Evolutionary conservation across 2,329 filamentous ascomycete species (phyloP).

Genomic region (Xylariaceae sp.): DNA sequence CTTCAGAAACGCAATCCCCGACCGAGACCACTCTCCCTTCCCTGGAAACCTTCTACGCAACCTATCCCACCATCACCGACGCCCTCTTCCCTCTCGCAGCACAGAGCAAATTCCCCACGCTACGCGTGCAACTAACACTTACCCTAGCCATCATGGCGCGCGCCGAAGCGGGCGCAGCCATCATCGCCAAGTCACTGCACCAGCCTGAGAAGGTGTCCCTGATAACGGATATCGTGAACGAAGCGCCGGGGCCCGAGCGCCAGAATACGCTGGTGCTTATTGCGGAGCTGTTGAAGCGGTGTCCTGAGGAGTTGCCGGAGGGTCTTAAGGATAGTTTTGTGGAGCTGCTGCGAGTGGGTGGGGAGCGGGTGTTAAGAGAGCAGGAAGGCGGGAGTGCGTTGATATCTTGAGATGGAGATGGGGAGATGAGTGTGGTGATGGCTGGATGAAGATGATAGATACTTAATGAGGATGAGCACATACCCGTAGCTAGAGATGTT

Average conservation of each 20-base stretch:
- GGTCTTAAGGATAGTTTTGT: constrained; percentile 40
- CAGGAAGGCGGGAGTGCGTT: neutral
- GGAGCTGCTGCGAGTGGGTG: constrained; percentile 46
- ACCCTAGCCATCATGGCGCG: constrained; percentile 56
- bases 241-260: constrained; percentile 48
- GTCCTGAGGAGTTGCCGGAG: constrained; percentile 37
- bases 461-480: neutral
- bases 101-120: constrained; percentile 53
- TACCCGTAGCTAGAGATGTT: neutral
- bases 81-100: constrained; percentile 49
- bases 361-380: constrained; percentile 29
- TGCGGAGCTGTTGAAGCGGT: constrained; percentile 47
- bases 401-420: neutral
- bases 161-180: constrained; percentile 43
- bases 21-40: neutral
- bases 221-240: constrained; percentile 45
- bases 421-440: neutral
- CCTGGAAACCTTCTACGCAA: constrained; percentile 39
- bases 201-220: constrained; percentile 39
- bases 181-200: constrained; percentile 41
- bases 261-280: constrained; percentile 59
- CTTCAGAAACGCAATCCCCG: constrained; percentile 1
- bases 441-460: too few relatives aligned
- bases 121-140: constrained; percentile 59
- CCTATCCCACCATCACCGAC: constrained; percentile 37